Conservation (phyloP, 805 yeast species). For the Priceomyces haplophilus region DNA sequence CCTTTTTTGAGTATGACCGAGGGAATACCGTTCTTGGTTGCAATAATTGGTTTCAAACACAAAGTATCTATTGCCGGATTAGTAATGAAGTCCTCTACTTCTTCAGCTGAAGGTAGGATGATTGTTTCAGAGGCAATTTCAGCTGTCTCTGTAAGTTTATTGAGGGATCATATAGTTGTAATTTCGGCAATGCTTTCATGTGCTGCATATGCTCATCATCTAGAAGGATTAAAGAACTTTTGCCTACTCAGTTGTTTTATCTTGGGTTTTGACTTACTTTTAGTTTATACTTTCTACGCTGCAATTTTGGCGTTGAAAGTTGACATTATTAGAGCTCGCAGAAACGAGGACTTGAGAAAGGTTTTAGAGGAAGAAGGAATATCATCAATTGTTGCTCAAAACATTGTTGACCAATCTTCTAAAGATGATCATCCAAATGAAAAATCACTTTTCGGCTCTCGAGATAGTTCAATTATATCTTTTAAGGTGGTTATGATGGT, state of each 20-base stretch:
- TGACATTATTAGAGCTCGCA: slow-evolving; percentile 82
- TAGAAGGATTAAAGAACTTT: slow-evolving; percentile 76
- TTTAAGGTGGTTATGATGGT: slow-evolving; percentile 61
- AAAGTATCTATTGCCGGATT: slow-evolving; percentile 69
- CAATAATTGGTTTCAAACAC: slow-evolving; percentile 87
- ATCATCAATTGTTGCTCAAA: slow-evolving; percentile 63
- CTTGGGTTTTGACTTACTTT: slow-evolving; percentile 64
- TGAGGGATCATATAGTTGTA: slow-evolving; percentile 75
- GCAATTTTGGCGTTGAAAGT: slow-evolving; percentile 84
- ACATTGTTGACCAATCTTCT: slow-evolving; percentile 52
- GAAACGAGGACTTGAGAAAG: slow-evolving; percentile 70
- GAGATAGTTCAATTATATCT: slow-evolving; percentile 39
- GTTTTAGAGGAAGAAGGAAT: slow-evolving; percentile 94
- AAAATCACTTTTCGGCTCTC: slow-evolving; percentile 21
- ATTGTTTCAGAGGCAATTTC: slow-evolving; percentile 42
- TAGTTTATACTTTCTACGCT: slow-evolving; percentile 77
- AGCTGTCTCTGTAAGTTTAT: slow-evolving; percentile 47
- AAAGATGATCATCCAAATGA: slow-evolving; percentile 35
- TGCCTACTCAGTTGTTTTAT: slow-evolving; percentile 72
- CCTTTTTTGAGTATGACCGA: slow-evolving; percentile 77
- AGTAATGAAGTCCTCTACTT: slow-evolving; percentile 44
- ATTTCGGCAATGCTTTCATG: slow-evolving; percentile 68
- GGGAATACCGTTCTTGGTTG: slow-evolving; percentile 90
- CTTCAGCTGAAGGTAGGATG: slow-evolving; percentile 40
- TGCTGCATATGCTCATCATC: slow-evolving; percentile 58